phyloP scores from a whole-genome alignment of 1,284 basidiomycete genomes.

The Heimioporus punctisporus region DNA sequence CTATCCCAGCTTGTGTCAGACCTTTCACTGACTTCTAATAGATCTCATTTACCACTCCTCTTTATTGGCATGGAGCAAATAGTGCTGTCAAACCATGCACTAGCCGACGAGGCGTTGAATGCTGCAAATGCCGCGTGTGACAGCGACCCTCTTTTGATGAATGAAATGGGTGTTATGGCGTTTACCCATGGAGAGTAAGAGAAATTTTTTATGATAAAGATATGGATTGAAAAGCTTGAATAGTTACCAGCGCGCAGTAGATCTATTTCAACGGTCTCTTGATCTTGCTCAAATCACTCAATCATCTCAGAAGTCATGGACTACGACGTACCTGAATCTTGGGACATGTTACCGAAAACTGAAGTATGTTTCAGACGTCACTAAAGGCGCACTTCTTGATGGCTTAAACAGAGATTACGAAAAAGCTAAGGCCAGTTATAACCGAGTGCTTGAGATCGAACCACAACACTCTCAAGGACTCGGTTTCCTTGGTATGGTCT shows the following conservation, averaged over 20 bases:
- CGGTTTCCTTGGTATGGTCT: conserved; percentile 83
- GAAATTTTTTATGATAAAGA: conserved; percentile 3
- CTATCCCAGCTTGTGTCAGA: not conserved
- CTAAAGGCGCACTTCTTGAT: conserved; percentile 6
- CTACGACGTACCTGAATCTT: conserved; percentile 87
- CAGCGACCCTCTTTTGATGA: conserved; percentile 87
- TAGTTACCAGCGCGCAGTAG: conserved; percentile 69
- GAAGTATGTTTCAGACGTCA: conserved; percentile 47
- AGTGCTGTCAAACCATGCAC: conserved; percentile 78
- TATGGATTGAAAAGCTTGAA: conserved; percentile 5
- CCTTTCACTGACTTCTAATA: conserved; percentile 31
- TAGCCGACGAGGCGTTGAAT: conserved; percentile 88
- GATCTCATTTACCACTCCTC: conserved; percentile 91
- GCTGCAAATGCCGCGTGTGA: conserved; percentile 83
- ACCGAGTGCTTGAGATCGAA: conserved; percentile 80
- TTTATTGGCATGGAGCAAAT: conserved; percentile 99
- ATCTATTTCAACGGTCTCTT: conserved; percentile 74
- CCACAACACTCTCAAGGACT: conserved; percentile 79
- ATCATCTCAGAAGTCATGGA: conserved; percentile 83
- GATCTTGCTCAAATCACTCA: conserved; percentile 81
- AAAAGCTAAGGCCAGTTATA: conserved; percentile 74
- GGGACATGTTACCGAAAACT: conserved; percentile 86
- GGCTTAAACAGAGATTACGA: conserved; percentile 55
- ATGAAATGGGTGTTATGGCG: conserved; percentile 93
- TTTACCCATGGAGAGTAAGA: conserved; percentile 86